phyloP scores from a whole-genome alignment of 345 rosid genomes.

The Moricandia moricandioides region DNA sequence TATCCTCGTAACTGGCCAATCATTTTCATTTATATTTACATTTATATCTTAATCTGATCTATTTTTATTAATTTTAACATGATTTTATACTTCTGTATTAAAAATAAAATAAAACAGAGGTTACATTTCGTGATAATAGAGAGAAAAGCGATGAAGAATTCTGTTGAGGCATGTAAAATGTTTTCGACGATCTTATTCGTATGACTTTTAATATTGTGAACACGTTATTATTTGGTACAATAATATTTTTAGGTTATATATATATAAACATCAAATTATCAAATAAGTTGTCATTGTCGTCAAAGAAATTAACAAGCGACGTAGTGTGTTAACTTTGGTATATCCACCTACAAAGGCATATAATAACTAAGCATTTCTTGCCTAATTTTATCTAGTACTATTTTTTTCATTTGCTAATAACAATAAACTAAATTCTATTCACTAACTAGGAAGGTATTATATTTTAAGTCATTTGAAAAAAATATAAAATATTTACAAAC shows the following conservation, averaged over 20 bases:
- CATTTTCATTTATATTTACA: not conserved
- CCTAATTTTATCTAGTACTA: not conserved
- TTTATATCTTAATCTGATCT: too few species aligned
- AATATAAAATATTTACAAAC: not conserved
- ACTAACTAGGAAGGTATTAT: not conserved
- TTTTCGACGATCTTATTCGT: not conserved
- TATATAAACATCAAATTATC: not conserved
- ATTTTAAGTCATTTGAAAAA: not conserved
- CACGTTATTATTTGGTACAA: not conserved
- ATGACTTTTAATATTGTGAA: not conserved
- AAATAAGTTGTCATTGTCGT: not conserved
- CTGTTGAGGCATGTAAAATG: not conserved
- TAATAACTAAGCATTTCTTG: not conserved
- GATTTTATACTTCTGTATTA: not conserved
- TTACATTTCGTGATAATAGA: not conserved
- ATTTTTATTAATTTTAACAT: not conserved
- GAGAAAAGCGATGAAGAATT: not conserved
- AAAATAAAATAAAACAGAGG: not conserved
- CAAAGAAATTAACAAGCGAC: not conserved
- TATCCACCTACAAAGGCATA: not conserved
- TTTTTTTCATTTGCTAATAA: not conserved
- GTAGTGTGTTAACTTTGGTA: not conserved
- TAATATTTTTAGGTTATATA: not conserved
- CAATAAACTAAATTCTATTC: not conserved
- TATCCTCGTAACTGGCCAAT: conserved; percentile 13